These are phyloP conservation scores for Scedosporium aurantiacum DNA, from an alignment of 2,329 filamentous ascomycete genomes.

Conservation along the genomic window DNA sequence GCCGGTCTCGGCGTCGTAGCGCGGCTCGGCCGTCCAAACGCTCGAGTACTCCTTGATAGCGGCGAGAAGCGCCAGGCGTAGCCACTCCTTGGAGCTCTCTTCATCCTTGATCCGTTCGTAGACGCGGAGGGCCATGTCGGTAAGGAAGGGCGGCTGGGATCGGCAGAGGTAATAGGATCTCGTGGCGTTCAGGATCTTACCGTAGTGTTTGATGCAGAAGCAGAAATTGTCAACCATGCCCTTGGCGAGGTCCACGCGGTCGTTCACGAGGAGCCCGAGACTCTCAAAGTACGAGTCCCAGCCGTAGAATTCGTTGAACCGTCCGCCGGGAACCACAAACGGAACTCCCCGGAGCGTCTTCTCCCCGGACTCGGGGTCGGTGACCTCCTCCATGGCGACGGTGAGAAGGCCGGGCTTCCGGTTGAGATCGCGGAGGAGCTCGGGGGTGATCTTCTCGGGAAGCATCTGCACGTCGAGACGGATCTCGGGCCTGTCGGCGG, in stretches of 20 bases:
- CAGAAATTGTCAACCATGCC: conserved; percentile 94
- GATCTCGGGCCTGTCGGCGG: conserved; percentile 68
- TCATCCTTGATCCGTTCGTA: conserved; percentile 90
- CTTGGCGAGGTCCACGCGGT: conserved; percentile 78
- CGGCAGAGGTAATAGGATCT: conserved; percentile 89
- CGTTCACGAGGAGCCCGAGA: conserved; percentile 74
- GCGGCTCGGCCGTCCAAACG: conserved; percentile 73
- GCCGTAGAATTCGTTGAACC: conserved; percentile 96
- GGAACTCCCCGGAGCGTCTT: conserved; percentile 68
- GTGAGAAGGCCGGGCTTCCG: conserved; percentile 80
- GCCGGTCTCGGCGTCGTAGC: conserved; percentile 65
- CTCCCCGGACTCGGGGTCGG: conserved; percentile 55
- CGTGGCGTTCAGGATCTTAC: conserved; percentile 95
- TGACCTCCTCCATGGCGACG: conserved; percentile 71
- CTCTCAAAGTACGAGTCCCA: conserved; percentile 99
- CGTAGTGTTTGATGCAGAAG: conserved; percentile 97
- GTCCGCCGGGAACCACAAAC: conserved; percentile 92
- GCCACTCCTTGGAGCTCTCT: conserved; percentile 67
- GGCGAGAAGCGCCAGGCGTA: conserved; percentile 68
- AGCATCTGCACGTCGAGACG: conserved; percentile 78
- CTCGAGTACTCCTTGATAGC: conserved; percentile 95
- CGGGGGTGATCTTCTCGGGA: conserved; percentile 64
- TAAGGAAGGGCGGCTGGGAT: conserved; percentile 92
- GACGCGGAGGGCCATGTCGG: conserved; percentile 89
- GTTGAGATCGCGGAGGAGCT: conserved; percentile 75